Conservation (phyloP, 2,329 filamentous ascomycete species). For the Diaporthe sp. region DNA sequence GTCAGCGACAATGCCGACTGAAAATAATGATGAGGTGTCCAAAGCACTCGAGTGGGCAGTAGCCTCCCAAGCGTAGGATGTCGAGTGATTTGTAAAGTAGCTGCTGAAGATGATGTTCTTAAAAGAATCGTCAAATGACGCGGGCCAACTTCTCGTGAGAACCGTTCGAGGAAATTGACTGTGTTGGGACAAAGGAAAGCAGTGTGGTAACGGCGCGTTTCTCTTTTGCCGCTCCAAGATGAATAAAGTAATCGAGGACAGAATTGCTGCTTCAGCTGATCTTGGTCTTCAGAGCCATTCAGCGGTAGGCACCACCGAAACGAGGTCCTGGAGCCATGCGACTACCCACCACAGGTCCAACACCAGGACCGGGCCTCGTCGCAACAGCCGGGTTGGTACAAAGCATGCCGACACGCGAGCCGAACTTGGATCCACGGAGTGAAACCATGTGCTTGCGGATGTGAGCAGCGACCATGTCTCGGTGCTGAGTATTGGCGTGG, state of each 20-base stretch:
- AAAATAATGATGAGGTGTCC: conserved; percentile 54
- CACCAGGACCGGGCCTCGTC: conserved; percentile 88
- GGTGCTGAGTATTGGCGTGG: conserved; percentile 87
- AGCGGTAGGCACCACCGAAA: conserved; percentile 71
- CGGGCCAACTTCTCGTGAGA: conserved; percentile 45
- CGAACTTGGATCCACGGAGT: conserved; percentile 96
- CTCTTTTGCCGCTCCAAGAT: neutral
- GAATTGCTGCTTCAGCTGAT: conserved; percentile 14
- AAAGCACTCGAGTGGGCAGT: conserved; percentile 53
- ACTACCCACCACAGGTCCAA: conserved; percentile 72
- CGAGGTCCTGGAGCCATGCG: conserved; percentile 71
- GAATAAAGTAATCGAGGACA: conserved; percentile 19
- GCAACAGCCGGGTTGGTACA: conserved; percentile 94
- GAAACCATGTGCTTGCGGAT: conserved; percentile 99
- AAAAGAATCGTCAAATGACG: conserved; percentile 51
- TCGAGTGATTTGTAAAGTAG: conserved; percentile 53
- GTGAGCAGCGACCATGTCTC: conserved; percentile 91
- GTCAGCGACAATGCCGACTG: conserved; percentile 27
- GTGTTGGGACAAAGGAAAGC: conserved; percentile 32
- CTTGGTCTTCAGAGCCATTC: conserved; percentile 41
- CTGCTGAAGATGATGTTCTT: conserved; percentile 52
- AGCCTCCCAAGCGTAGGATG: conserved; percentile 55
- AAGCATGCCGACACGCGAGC: conserved; percentile 97
- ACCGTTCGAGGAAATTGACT: conserved; percentile 44
- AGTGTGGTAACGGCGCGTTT: neutral